Evolutionary conservation across 2,329 filamentous ascomycete species (phyloP).

Genomic region (Neonectria ditissima): DNA sequence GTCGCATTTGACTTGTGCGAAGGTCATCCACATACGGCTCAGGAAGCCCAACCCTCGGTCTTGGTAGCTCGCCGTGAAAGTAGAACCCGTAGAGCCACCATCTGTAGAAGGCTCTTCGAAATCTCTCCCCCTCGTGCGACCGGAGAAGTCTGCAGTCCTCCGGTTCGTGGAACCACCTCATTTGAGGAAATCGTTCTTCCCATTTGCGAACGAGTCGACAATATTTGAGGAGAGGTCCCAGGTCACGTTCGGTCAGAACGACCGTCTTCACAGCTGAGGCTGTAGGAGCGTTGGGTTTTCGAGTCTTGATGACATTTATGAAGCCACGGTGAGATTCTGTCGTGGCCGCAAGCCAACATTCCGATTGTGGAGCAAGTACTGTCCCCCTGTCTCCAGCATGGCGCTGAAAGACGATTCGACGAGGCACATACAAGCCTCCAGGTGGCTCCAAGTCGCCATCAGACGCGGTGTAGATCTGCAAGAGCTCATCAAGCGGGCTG

Average conservation of each 20-base stretch:
- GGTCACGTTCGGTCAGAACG: slow-evolving; percentile 49
- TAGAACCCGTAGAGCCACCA: slow-evolving; percentile 68
- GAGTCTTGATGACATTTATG: slow-evolving; percentile 36
- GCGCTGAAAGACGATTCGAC: slow-evolving; percentile 54
- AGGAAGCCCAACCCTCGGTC: slow-evolving; percentile 52
- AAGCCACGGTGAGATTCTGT: slow-evolving; percentile 31
- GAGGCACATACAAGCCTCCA: slow-evolving; percentile 53
- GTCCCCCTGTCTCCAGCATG: slow-evolving; percentile 49
- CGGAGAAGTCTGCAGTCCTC: slow-evolving; percentile 59
- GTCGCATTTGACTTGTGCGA: slow-evolving; percentile 58
- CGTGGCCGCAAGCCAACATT: slow-evolving; percentile 18
- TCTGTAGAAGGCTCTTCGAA: slow-evolving; percentile 63
- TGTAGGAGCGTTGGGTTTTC: slow-evolving; percentile 28
- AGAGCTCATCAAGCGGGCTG: slow-evolving; percentile 58
- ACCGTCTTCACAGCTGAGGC: slow-evolving; percentile 37
- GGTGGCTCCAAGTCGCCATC: slow-evolving; percentile 49
- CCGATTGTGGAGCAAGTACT: slow-evolving; percentile 37
- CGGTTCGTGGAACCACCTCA: slow-evolving; percentile 60
- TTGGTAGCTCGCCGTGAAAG: slow-evolving; percentile 60
- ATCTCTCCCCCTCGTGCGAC: slow-evolving; percentile 57
- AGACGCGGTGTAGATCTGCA: slow-evolving; percentile 60
- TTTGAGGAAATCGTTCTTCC: slow-evolving; percentile 56
- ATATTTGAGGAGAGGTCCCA: slow-evolving; percentile 49
- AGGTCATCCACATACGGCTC: slow-evolving; percentile 55
- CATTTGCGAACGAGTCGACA: slow-evolving; percentile 54